Evolutionary conservation across 148 eudicot genomes (phyloP).

Genomic region (Chenopodium berlandieri): DNA sequence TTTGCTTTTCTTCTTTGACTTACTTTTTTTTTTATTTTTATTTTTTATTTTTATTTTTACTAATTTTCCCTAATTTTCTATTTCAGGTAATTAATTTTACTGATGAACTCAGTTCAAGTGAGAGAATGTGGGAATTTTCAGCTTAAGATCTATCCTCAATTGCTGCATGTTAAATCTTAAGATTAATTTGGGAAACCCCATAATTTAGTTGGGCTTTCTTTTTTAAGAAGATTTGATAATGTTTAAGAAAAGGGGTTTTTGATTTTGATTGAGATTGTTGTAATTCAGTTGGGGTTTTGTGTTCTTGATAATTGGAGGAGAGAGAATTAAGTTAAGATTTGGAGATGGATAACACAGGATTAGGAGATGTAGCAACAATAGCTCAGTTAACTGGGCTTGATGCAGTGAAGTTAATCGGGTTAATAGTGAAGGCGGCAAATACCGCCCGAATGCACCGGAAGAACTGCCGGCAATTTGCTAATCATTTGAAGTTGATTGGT

Average conservation of each 20-base stretch:
- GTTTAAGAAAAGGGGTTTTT: constrained; percentile 21
- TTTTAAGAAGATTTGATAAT: constrained; percentile 9
- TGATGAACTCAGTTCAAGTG: constrained; percentile 22
- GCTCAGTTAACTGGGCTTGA: constrained; percentile 84
- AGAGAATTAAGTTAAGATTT: constrained; percentile 16
- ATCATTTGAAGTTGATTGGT: constrained; percentile 86
- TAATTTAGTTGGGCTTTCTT: not conserved
- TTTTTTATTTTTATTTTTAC: not conserved
- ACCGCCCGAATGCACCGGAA: constrained; percentile 96
- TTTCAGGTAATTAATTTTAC: constrained; percentile 22
- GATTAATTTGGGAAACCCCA: not conserved
- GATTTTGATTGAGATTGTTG: constrained; percentile 15
- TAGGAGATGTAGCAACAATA: constrained; percentile 52
- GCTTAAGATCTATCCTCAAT: constrained; percentile 27
- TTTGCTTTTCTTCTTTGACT: constrained; percentile 17
- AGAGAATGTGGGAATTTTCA: constrained; percentile 7
- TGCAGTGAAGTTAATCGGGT: constrained; percentile 67
- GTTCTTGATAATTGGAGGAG: not conserved
- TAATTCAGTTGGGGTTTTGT: not conserved
- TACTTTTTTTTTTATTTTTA: not conserved
- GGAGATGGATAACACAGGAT: constrained; percentile 53
- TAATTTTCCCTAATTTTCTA: not conserved
- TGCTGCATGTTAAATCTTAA: constrained; percentile 8
- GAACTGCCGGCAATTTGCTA: constrained; percentile 85
- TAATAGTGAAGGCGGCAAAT: constrained; percentile 79